These are phyloP conservation scores for Fusarium sororula DNA, from an alignment of 2,329 filamentous ascomycete species.

Conservation along the genomic window DNA sequence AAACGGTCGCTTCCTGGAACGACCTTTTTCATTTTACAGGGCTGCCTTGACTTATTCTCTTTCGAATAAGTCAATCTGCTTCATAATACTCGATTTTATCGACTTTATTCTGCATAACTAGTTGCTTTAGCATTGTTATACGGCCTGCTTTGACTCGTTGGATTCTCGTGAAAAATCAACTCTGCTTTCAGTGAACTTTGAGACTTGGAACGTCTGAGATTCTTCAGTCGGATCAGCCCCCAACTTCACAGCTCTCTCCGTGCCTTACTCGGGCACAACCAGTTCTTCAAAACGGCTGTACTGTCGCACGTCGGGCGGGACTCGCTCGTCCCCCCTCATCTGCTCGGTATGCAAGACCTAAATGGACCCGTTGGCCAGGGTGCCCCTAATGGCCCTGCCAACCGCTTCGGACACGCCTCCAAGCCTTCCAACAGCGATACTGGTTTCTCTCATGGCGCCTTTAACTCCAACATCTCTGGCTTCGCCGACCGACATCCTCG, in stretches of 20 bases:
- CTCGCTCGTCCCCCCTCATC: slow-evolving; percentile 85
- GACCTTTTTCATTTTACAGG: slow-evolving; percentile 30
- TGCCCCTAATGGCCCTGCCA: slow-evolving; percentile 58
- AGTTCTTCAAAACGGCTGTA: slow-evolving; percentile 81
- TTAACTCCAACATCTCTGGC: slow-evolving; percentile 84
- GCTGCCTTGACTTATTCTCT: slow-evolving; percentile 19
- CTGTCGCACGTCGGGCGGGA: slow-evolving; percentile 81
- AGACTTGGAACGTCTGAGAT: slow-evolving; percentile 14
- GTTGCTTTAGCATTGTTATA: slow-evolving; percentile 31
- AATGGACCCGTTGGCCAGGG: slow-evolving; percentile 66
- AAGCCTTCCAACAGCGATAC: slow-evolving; percentile 87
- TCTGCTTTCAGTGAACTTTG: slow-evolving; percentile 25
- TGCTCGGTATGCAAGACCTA: slow-evolving; percentile 92
- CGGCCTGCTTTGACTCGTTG: slow-evolving; percentile 10
- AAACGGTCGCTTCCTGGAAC: slow-evolving; percentile 39
- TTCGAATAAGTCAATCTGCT: slow-evolving; percentile 35
- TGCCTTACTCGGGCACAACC: slow-evolving; percentile 59
- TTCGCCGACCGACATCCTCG: slow-evolving; percentile 89
- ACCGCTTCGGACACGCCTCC: slow-evolving; percentile 76
- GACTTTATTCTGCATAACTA: slow-evolving; percentile 37
- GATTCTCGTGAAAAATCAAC: slow-evolving; percentile 9
- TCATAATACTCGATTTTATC: slow-evolving; percentile 38
- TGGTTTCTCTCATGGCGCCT: slow-evolving; percentile 92
- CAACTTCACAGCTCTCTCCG: slow-evolving; percentile 27
- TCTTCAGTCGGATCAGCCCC: slow-evolving; percentile 14